These are phyloP conservation scores for Phylloporus arenicola DNA, from an alignment of 768 basidiomycete species.

Conservation along the genomic window DNA sequence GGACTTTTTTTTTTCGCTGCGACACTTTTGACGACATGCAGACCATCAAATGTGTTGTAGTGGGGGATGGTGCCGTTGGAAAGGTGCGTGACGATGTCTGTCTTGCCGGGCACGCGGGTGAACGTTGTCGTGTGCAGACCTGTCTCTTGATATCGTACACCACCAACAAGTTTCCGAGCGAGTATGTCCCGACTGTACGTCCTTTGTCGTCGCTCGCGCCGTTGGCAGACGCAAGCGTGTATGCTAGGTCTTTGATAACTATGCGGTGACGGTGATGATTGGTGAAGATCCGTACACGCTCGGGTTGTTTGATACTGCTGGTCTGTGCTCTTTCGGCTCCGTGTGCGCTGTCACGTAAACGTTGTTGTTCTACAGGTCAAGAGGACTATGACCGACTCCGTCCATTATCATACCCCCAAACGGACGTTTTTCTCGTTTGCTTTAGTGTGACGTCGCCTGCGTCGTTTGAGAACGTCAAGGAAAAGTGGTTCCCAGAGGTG, in stretches of 20 bases:
- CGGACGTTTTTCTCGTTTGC: constrained; percentile 98
- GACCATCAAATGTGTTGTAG: constrained; percentile 96
- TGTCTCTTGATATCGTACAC: constrained; percentile 97
- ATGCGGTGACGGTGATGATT: constrained; percentile 99
- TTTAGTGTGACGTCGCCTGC: constrained; percentile 98
- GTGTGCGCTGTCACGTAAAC: constrained; percentile 1
- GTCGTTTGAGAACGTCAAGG: constrained; percentile 99
- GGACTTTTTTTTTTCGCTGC: constrained; percentile 8
- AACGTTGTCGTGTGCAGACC: constrained; percentile 47
- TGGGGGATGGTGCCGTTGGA: constrained; percentile 96
- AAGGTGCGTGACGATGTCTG: constrained; percentile 58
- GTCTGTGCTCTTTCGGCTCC: constrained; percentile 43
- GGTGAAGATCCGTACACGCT: constrained; percentile 99
- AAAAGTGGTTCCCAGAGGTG: constrained; percentile 99
- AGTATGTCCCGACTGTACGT: constrained; percentile 97
- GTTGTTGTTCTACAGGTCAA: constrained; percentile 58
- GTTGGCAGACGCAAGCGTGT: constrained; percentile 16
- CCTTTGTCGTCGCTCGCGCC: background rate
- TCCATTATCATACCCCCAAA: constrained; percentile 98
- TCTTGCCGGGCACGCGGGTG: background rate
- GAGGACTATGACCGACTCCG: constrained; percentile 99
- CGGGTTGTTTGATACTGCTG: constrained; percentile 97
- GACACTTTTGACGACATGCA: constrained; percentile 54
- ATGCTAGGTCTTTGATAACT: constrained; percentile 86
- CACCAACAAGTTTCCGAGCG: constrained; percentile 96